These are phyloP conservation scores for Tephrocybe rancida DNA, from an alignment of 768 basidiomycete species.

Conservation along the genomic window DNA sequence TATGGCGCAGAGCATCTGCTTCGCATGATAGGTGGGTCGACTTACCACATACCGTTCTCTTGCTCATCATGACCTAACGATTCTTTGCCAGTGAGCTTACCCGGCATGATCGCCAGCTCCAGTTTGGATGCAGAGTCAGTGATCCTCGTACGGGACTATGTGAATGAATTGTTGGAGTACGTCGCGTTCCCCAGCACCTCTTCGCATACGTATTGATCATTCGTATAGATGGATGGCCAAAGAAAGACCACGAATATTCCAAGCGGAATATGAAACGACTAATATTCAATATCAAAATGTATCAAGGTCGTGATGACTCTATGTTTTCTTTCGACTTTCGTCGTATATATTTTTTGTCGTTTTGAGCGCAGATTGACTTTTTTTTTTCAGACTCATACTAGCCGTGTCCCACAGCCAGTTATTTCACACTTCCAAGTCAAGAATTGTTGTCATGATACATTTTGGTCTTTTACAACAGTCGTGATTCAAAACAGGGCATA, in stretches of 20 bases:
- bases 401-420: too few relatives aligned
- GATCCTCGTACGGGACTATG: slow-evolving; percentile 81
- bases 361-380: neutral
- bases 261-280: slow-evolving; percentile 77
- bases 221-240: slow-evolving; percentile 72
- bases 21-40: slow-evolving; percentile 80
- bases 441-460: too few relatives aligned
- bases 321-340: neutral
- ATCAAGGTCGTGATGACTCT: slow-evolving; percentile 60
- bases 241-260: slow-evolving; percentile 75
- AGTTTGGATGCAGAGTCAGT: slow-evolving; percentile 92
- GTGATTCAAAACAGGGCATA: neutral
- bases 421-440: too few relatives aligned
- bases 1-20: slow-evolving; percentile 96
- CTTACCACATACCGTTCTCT: neutral
- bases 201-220: neutral
- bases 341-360: neutral
- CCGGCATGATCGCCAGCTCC: slow-evolving; percentile 86
- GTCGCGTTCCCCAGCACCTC: slow-evolving; percentile 16
- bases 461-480: neutral
- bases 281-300: slow-evolving; percentile 81
- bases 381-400: too few relatives aligned
- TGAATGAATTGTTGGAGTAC: slow-evolving; percentile 84
- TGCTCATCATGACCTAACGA: neutral
- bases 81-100: slow-evolving; percentile 75